Conservation (phyloP, 345 rosid species). For the Combretum micranthum region DNA sequence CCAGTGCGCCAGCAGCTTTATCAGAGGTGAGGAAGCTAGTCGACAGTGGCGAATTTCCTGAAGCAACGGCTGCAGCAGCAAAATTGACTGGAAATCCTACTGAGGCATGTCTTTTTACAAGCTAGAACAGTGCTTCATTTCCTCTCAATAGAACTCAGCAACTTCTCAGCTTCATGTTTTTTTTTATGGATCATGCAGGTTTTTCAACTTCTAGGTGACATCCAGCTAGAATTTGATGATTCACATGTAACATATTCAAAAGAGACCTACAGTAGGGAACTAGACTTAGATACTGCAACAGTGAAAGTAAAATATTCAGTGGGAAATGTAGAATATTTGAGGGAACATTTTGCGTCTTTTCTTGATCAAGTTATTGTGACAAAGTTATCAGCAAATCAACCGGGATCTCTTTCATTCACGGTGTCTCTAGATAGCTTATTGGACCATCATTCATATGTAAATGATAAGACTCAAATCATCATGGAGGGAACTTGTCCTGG, state of each 20-base stretch:
- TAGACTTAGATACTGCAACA: conserved; percentile 80
- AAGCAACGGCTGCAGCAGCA: conserved; percentile 65
- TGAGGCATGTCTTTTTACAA: conserved; percentile 41
- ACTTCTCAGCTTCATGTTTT: not conserved
- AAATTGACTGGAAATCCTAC: conserved; percentile 55
- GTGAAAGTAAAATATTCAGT: conserved; percentile 59
- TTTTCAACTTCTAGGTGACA: conserved; percentile 82
- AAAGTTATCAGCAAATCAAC: conserved; percentile 56
- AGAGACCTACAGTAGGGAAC: conserved; percentile 72
- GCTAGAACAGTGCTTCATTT: not conserved
- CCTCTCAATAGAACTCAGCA: not conserved
- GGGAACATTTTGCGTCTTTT: conserved; percentile 73
- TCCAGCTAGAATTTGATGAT: conserved; percentile 67
- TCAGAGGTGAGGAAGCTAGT: conserved; percentile 65
- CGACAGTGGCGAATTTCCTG: conserved; percentile 43
- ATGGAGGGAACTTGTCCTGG: conserved; percentile 72
- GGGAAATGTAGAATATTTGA: conserved; percentile 43
- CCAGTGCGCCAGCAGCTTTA: conserved; percentile 57
- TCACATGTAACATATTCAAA: conserved; percentile 56
- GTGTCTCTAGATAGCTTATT: conserved; percentile 57
- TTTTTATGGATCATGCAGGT: conserved; percentile 39
- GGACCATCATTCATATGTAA: conserved; percentile 42
- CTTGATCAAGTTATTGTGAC: conserved; percentile 63
- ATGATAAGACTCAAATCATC: conserved; percentile 43
- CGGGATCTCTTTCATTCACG: conserved; percentile 58